Evolutionary conservation across 2,329 filamentous ascomycete species (phyloP), one percentile per base, ranked within the genome.

Genomic region (Pestalotiopsis sp.): DNA sequence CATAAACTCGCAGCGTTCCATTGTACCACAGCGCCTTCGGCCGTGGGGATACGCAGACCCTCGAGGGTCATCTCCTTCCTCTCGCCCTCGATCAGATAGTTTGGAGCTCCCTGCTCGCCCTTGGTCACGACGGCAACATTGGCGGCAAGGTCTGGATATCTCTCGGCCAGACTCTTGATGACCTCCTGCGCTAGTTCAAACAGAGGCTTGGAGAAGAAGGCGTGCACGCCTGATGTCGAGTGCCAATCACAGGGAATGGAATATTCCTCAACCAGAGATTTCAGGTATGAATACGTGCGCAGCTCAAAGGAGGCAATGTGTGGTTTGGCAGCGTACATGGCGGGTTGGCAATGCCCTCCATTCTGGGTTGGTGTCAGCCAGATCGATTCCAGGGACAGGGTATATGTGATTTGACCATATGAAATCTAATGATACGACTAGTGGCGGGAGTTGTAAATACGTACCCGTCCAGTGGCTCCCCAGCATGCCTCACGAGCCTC

Each of bases 401-500:
- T 9, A 52, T 10, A 20, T 52, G 20, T 52, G 17, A n/a, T 20
- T 52, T 52, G 44, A 22, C 20, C 17, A 52, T 52, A 52, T 52
- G 7, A 52, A 9, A 17, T 52, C 44, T 35, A 35, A 35, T 17
- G 10, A 44, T n/a, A 10, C 7, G 4, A 58, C 38, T 24, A n/a
- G 26, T 38, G 44, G 24, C 14, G 22, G 30, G 35, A 48, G 13
- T 9, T 39, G 39, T 35, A 35, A 35, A 20, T 10, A 83, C 88
- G 83, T 75, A 92, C 91, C 75, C 92, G 81, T n/a, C 92, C 92
- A 1, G 92, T 95, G n/a, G 92, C 92, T 20, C 92, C 92, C 87
- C 88, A 94, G 75, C 92, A 94, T 3, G 90, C 91, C 81, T 94
- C 92, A 73, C 92, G 84, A 14, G 92, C 92, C 79, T 95, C 92